Conservation (phyloP, 495 filamentous ascomycete species). For the Cryomyces antarcticus region DNA sequence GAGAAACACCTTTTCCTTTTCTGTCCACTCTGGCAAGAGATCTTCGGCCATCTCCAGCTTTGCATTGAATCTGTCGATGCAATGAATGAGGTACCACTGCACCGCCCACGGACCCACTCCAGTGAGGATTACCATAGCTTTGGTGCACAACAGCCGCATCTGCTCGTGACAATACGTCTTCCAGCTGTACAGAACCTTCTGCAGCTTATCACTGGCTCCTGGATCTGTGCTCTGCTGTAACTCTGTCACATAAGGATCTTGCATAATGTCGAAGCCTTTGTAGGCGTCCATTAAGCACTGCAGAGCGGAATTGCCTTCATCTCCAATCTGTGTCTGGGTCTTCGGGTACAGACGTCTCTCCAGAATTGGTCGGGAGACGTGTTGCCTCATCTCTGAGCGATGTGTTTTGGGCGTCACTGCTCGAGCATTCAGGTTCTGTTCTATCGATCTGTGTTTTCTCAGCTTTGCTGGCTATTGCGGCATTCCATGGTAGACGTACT, state of each 20-base stretch:
- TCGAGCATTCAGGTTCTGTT: slow-evolving; percentile 54
- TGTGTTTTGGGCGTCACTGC: slow-evolving; percentile 52
- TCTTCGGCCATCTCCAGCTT: too few species aligned
- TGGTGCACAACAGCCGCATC: slow-evolving; percentile 34
- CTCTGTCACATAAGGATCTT: slow-evolving; percentile 51
- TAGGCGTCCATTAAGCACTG: slow-evolving; percentile 13
- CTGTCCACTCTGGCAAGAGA: background rate
- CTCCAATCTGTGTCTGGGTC: slow-evolving; percentile 5
- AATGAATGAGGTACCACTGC: slow-evolving; percentile 46
- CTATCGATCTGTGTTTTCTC: slow-evolving; percentile 32
- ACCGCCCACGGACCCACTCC: slow-evolving; percentile 59
- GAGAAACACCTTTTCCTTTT: slow-evolving; percentile 21
- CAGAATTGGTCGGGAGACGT: slow-evolving; percentile 47
- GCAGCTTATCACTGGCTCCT: slow-evolving; percentile 17
- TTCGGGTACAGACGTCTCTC: slow-evolving; percentile 27
- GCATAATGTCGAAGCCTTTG: slow-evolving; percentile 31
- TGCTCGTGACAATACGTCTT: slow-evolving; percentile 46
- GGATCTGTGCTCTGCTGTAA: slow-evolving; percentile 21
- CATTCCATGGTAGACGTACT: slow-evolving; percentile 9
- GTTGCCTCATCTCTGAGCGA: slow-evolving; percentile 44
- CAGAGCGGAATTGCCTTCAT: slow-evolving; percentile 1
- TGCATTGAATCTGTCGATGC: slow-evolving; percentile 18
- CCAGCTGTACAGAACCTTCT: slow-evolving; percentile 24
- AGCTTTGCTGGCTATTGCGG: background rate
- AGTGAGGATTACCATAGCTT: slow-evolving; percentile 28